Evolutionary conservation across 1,139 yeast species (phyloP), one percentile per base, ranked within the genome.

Genomic region (Oligophagozyma castellii): DNA sequence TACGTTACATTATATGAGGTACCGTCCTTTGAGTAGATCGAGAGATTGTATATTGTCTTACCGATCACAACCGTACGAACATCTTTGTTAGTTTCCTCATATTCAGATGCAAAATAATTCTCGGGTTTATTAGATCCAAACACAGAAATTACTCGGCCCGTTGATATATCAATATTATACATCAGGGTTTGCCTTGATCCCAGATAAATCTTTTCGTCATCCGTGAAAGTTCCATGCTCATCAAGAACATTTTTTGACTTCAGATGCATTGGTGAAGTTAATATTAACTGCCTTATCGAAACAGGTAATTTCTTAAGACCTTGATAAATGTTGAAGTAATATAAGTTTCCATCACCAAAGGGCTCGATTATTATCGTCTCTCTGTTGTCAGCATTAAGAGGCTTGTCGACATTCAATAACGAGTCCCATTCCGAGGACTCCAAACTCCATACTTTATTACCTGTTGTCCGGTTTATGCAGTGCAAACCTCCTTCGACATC

Each of bases 401-500:
- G 42, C 20, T 41, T 43, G 13, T 43, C 36, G 10, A 48, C 40
- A 29, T 48, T 34, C 6, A 53, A 44, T 12, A 51, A 35, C 4
- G 59, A 53, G 7, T 42, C 43, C 27, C 37, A 29, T 13, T 33
- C 35, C 8, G 33, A 52, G 40, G 73, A 56, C 37, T 65, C 70
- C 8, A 86, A 56, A 0, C 84, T 67, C 98, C 98, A 89, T 12
- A 77, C 48, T 12, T 76, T 55, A 23, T 71, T 68, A 1, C 98
- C 98, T 0, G 79, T 71, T 33, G 69, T 63, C 36, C 98, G 61
- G 40, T 77, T 75, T 10, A 89, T 55, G 0, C 92, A 95, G 49
- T 83, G 92, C 12, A 89, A 53, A 16, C 79, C 74, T 1, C 98
- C 98, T 44, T 89, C 95, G 2, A 86, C 68, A 42, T 89, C 93